These are phyloP conservation scores for Fusarium subtropicale DNA, from an alignment of 2,329 filamentous ascomycete species.

Conservation along the genomic window DNA sequence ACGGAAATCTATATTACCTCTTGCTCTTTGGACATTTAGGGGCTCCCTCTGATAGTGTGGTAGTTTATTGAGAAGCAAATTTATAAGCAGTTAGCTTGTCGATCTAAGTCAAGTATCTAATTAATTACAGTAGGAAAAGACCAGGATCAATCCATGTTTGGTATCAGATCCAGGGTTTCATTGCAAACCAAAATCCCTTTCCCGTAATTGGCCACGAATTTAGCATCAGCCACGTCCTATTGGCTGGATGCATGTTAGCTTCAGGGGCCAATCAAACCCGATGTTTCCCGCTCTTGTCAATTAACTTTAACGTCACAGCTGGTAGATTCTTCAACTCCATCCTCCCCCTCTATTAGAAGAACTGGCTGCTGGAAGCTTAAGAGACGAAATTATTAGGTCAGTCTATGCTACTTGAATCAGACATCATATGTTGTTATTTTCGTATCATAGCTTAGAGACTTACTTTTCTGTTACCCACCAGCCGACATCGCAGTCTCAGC, in stretches of 20 bases:
- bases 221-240: conserved; percentile 16
- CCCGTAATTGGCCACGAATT: conserved; percentile 29
- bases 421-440: not conserved
- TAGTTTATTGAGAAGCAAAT: not conserved
- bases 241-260: conserved; percentile 12
- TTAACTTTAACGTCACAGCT: conserved; percentile 40
- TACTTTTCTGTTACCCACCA: not conserved
- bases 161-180: conserved; percentile 21
- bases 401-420: not conserved
- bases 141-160: not conserved
- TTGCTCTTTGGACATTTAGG: not conserved
- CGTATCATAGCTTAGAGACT: not conserved
- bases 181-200: conserved; percentile 4
- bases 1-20: not conserved
- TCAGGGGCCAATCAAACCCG: conserved; percentile 44
- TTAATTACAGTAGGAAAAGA: not conserved
- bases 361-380: not conserved
- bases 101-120: not conserved
- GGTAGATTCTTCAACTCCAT: conserved; percentile 29
- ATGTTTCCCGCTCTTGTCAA: conserved; percentile 40
- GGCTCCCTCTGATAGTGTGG: not conserved
- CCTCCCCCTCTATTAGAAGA: not conserved
- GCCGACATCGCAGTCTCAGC: conserved; percentile 16
- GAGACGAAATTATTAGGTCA: not conserved
- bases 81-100: not conserved